phyloP scores from a whole-genome alignment of 768 basidiomycete species.

The Serendipita indica region DNA sequence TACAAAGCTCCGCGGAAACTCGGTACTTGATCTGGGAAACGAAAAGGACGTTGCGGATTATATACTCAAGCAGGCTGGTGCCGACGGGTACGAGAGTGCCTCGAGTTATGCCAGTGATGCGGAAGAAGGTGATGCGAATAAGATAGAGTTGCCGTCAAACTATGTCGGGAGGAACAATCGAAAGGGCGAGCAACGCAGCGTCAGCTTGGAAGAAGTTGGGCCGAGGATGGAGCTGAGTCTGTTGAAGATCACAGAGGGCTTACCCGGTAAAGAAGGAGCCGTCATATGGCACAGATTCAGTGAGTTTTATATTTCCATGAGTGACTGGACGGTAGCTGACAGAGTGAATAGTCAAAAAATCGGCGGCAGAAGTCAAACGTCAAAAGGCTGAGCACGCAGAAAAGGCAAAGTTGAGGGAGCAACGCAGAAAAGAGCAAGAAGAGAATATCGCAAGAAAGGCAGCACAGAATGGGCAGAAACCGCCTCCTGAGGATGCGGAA shows the following conservation, averaged over 20 bases:
- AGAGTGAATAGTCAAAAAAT: conserved; percentile 59
- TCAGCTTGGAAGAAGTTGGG: conserved; percentile 84
- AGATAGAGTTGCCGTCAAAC: conserved; percentile 75
- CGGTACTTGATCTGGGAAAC: conserved; percentile 63
- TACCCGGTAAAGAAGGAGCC: conserved; percentile 83
- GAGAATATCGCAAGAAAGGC: conserved; percentile 80
- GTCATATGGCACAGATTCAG: conserved; percentile 93
- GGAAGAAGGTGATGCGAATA: conserved; percentile 69
- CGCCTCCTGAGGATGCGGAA: conserved; percentile 20
- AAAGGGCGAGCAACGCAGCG: conserved; percentile 80
- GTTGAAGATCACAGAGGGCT: conserved; percentile 88
- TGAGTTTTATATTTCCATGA: conserved; percentile 27
- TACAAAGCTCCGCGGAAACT: conserved; percentile 23
- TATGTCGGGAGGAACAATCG: conserved; percentile 92
- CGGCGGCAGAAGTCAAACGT: conserved; percentile 53
- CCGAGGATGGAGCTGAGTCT: conserved; percentile 87
- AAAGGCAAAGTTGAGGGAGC: conserved; percentile 57
- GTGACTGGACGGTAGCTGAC: background rate
- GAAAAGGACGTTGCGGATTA: conserved; percentile 96
- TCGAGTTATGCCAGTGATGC: conserved; percentile 69
- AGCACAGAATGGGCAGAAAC: conserved; percentile 24
- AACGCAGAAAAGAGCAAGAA: conserved; percentile 80
- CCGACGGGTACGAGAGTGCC: conserved; percentile 65
- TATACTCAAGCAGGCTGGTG: conserved; percentile 55
- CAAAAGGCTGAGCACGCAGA: conserved; percentile 63